Percentiles rank a stretch among this genome's conserved stretches.
Evolutionary conservation across 2,329 filamentous ascomycete species (phyloP).

Genomic region (Septoria petroselini): DNA sequence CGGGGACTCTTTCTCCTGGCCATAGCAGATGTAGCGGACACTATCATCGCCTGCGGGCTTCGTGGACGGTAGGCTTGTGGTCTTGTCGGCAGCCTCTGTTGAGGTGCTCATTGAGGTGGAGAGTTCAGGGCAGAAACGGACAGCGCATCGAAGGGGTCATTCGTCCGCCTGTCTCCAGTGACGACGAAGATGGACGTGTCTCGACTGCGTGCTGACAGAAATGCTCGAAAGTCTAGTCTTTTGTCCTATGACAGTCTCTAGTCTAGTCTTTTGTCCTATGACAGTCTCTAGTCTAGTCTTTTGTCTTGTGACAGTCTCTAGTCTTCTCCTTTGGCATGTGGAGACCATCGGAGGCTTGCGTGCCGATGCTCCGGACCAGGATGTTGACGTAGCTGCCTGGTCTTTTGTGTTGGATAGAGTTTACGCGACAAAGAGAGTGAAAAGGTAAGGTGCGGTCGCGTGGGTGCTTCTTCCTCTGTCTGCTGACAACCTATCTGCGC

Average conservation of each 20-base stretch:
- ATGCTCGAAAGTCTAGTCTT: no score
- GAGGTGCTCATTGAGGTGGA: conserved; percentile 14
- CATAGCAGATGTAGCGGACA: conserved; percentile 58
- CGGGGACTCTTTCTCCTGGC: conserved; percentile 56
- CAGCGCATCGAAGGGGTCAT: neutral
- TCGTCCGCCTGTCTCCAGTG: neutral
- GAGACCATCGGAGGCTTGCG: neutral
- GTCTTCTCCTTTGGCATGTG: conserved; percentile 1
- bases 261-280: neutral
- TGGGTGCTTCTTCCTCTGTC: neutral
- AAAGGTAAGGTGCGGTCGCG: neutral
- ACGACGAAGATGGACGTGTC: neutral
- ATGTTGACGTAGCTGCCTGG: neutral
- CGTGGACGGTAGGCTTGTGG: conserved; percentile 6
- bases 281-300: neutral
- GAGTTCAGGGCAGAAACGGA: neutral
- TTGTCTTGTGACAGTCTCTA: neutral
- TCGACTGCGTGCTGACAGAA: no score
- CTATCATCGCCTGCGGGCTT: conserved; percentile 10
- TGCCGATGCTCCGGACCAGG: neutral
- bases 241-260: neutral
- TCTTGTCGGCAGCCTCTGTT: conserved; percentile 8
- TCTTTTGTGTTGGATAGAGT: neutral
- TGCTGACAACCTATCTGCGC: neutral
- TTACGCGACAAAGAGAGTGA: no score